A percentile compares a stretch with the other conserved stretches of the same genome.
phyloP scores from a whole-genome alignment of 2,329 filamentous ascomycete genomes.

The Didymellaceae sp. region DNA sequence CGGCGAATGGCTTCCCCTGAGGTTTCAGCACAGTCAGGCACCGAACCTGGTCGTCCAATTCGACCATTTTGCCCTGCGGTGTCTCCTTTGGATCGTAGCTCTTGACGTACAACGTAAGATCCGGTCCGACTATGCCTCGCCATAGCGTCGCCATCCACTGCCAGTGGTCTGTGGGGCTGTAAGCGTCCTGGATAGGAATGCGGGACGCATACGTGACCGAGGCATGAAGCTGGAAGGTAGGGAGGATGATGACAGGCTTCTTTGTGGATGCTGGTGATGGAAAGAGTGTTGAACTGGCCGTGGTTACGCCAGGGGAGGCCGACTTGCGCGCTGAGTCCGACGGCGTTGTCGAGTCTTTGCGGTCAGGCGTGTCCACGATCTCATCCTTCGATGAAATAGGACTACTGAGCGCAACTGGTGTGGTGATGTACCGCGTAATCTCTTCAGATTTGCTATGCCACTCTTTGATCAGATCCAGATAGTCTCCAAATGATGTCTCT shows the following conservation, averaged over 20 bases:
- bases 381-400: slow-evolving; percentile 21
- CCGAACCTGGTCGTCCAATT: slow-evolving; percentile 50
- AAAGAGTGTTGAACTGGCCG: slow-evolving; percentile 19
- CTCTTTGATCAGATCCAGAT: slow-evolving; percentile 69
- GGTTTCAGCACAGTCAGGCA: slow-evolving; percentile 49
- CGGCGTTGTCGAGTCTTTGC: slow-evolving; percentile 31
- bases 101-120: slow-evolving; percentile 74
- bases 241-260: slow-evolving; percentile 76
- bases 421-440: slow-evolving; percentile 66
- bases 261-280: slow-evolving; percentile 12
- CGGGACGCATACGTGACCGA: slow-evolving; percentile 76
- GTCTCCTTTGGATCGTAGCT: slow-evolving; percentile 38
- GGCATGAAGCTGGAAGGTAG: slow-evolving; percentile 79
- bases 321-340: slow-evolving; percentile 9
- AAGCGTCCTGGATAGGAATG: slow-evolving; percentile 77
- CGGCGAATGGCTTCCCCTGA: slow-evolving; percentile 45
- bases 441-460: slow-evolving; percentile 81
- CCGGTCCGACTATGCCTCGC: slow-evolving; percentile 83
- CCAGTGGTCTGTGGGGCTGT: slow-evolving; percentile 89
- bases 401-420: slow-evolving; percentile 17
- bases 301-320: not conserved
- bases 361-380: slow-evolving; percentile 1
- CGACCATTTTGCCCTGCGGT: slow-evolving; percentile 48
- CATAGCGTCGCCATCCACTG: slow-evolving; percentile 96
- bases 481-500: slow-evolving; percentile 56